phyloP scores from a whole-genome alignment of 257 asterid genomes.

The Solanum neorickii region DNA sequence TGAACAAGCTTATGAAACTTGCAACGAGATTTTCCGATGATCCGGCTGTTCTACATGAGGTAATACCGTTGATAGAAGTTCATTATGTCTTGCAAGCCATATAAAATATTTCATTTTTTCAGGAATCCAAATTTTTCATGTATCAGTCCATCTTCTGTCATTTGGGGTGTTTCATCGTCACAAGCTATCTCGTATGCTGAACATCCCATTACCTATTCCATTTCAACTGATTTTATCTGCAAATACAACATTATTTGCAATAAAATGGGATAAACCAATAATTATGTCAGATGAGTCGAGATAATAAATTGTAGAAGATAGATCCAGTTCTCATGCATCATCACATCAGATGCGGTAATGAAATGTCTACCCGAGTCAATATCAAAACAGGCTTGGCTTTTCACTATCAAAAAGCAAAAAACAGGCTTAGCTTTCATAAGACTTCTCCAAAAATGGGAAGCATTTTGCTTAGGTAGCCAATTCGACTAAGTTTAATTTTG shows the following conservation, averaged over 20 bases:
- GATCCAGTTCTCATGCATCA: not conserved
- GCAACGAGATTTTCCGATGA: slow-evolving; percentile 66
- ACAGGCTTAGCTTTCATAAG: not conserved
- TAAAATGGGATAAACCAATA: not conserved
- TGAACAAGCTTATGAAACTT: slow-evolving; percentile 63
- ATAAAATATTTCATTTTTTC: not conserved
- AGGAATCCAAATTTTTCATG: not conserved
- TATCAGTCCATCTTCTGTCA: not conserved
- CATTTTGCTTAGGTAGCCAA: not conserved
- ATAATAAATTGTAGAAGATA: not conserved
- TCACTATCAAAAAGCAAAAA: not conserved
- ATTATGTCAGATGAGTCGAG: not conserved
- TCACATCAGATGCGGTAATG: not conserved
- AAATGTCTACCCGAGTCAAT: not conserved
- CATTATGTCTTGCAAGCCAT: not conserved
- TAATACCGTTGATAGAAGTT: not conserved
- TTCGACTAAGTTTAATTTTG: not conserved
- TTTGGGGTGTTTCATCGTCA: not conserved
- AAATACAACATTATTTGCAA: not conserved
- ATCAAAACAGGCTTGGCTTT: not conserved
- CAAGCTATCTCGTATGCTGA: not conserved
- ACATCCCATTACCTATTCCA: not conserved
- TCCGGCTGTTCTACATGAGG: slow-evolving; percentile 82
- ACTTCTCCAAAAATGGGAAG: not conserved
- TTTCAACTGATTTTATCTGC: not conserved